Conservation (phyloP, 2,329 filamentous ascomycete genomes). For the Dryadomyces quercus-mongolicae region DNA sequence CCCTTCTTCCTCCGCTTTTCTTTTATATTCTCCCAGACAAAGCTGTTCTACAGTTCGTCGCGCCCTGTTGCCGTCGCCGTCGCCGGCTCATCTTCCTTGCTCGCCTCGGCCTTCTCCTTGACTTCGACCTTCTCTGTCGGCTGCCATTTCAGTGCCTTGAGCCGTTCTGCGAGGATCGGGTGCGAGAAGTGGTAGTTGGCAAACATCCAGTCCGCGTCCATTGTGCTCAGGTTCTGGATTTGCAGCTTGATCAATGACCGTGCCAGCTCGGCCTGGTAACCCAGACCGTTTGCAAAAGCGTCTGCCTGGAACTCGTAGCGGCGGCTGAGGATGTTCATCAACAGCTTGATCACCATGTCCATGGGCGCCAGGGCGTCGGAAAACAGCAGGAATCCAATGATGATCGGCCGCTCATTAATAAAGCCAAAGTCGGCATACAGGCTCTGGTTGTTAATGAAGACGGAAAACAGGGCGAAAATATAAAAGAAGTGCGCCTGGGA, state of each 20-base stretch:
- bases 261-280: slow-evolving; percentile 74
- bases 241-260: slow-evolving; percentile 91
- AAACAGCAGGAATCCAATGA: slow-evolving; percentile 95
- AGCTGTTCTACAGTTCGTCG: slow-evolving; percentile 48
- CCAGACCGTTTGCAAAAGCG: slow-evolving; percentile 72
- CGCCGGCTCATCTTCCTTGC: slow-evolving; percentile 28
- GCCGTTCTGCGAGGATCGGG: slow-evolving; percentile 84
- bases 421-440: slow-evolving; percentile 91
- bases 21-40: not conserved
- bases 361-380: slow-evolving; percentile 92
- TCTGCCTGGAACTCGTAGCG: slow-evolving; percentile 96
- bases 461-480: slow-evolving; percentile 90
- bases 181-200: slow-evolving; percentile 98
- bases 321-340: slow-evolving; percentile 92
- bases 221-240: slow-evolving; percentile 93
- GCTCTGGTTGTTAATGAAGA: slow-evolving; percentile 91
- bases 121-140: slow-evolving; percentile 37
- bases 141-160: slow-evolving; percentile 84
- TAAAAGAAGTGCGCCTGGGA: slow-evolving; percentile 89
- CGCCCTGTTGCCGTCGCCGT: slow-evolving; percentile 57
- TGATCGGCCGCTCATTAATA: slow-evolving; percentile 68
- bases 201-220: slow-evolving; percentile 98
- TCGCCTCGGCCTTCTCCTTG: slow-evolving; percentile 19
- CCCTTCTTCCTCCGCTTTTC: not conserved
- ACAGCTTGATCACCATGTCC: slow-evolving; percentile 85